A percentile compares a stretch with the other conserved stretches of the same genome.
Conservation (phyloP, 1,284 basidiomycete genomes). For the Sporisorium sorghi region DNA sequence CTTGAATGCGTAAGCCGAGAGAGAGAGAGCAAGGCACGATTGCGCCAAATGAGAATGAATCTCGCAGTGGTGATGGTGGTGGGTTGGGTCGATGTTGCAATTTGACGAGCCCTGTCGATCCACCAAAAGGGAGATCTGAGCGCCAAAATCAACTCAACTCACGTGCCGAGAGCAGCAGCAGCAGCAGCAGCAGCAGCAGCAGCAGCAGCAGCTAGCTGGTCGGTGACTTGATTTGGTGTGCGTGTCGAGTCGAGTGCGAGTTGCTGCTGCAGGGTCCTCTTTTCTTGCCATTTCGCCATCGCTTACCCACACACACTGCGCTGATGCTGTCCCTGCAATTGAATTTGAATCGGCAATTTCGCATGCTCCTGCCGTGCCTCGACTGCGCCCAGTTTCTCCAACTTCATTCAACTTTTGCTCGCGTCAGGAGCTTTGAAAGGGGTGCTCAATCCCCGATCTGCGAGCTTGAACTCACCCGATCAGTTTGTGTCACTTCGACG, state of each 20-base stretch:
- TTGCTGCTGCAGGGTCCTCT: constrained; percentile 25
- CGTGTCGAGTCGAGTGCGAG: not conserved
- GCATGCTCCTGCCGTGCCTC: not conserved
- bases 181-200: too few species aligned
- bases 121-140: too few species aligned
- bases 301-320: too few species aligned
- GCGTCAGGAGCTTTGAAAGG: not conserved
- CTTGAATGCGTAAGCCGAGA: not conserved
- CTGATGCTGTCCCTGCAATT: not conserved
- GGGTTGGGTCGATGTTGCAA: too few species aligned
- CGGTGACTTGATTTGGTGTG: constrained; percentile 14
- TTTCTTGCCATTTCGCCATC: constrained; percentile 1
- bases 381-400: not conserved
- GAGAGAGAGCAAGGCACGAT: not conserved
- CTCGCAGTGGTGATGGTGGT: too few species aligned
- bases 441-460: not conserved
- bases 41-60: not conserved
- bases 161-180: too few species aligned
- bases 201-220: too few species aligned
- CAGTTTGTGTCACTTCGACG: too few species aligned
- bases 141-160: too few species aligned
- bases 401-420: not conserved
- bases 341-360: not conserved
- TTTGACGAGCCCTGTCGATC: too few species aligned
- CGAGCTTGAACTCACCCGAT: too few species aligned